A percentile compares a stretch with the other conserved stretches of the same genome.
Evolutionary conservation across 352 stramenopile genomes (phyloP).

Genomic region (Peronospora tabacina): DNA sequence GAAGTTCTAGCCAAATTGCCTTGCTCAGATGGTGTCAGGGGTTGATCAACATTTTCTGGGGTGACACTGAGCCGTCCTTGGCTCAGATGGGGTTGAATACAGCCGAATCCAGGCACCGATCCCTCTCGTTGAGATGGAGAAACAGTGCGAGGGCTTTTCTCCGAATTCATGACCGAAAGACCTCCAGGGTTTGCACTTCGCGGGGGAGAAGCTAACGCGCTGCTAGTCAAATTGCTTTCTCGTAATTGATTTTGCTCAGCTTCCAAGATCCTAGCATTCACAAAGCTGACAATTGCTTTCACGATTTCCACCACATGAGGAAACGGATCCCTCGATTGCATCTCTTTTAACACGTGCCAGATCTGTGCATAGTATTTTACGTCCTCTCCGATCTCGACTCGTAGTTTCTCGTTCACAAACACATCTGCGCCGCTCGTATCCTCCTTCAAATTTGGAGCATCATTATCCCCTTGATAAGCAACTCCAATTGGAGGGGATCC

Average conservation of each 20-base stretch:
- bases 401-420: conserved; percentile 39
- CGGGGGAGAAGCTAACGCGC: conserved; percentile 21
- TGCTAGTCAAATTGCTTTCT: conserved; percentile 25
- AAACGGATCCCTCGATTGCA: conserved; percentile 86
- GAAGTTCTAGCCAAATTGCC: conserved; percentile 14
- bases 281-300: conserved; percentile 57
- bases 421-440: conserved; percentile 18
- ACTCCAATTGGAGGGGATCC: conserved; percentile 6
- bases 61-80: conserved; percentile 7
- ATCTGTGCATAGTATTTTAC: conserved; percentile 82
- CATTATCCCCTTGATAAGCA: conserved; percentile 11
- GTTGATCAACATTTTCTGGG: conserved; percentile 9
- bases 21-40: conserved; percentile 14
- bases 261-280: conserved; percentile 52
- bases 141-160: conserved; percentile 13
- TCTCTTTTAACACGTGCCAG: conserved; percentile 76
- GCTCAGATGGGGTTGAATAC: conserved; percentile 17
- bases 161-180: conserved; percentile 4
- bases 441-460: conserved; percentile 7
- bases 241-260: conserved; percentile 45
- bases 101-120: conserved; percentile 24
- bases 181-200: conserved; percentile 20
- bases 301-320: conserved; percentile 53
- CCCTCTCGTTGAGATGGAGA: conserved; percentile 35
- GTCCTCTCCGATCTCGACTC: conserved; percentile 40